Conservation (phyloP, 108 stramenopile genomes). For the Stephanodiscus triporus region DNA sequence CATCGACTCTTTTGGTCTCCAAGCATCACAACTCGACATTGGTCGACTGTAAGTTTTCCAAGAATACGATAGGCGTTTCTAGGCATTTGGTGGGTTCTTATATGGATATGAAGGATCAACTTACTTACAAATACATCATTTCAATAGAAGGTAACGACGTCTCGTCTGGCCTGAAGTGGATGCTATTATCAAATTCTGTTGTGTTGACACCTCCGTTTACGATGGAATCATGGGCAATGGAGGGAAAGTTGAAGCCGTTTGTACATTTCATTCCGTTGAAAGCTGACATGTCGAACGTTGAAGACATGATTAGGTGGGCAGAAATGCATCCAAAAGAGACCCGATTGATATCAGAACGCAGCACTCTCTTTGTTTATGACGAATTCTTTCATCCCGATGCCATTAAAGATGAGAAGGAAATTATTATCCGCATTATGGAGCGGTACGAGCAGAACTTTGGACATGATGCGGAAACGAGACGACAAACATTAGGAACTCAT, state of each 20-base stretch:
- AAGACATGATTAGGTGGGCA: constrained; percentile 60
- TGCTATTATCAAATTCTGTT: constrained; percentile 54
- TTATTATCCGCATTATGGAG: constrained; percentile 44
- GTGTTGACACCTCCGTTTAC: constrained; percentile 43
- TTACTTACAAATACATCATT: constrained; percentile 56
- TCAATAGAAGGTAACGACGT: constrained; percentile 58
- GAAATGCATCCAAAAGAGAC: constrained; percentile 40
- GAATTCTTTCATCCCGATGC: constrained; percentile 49
- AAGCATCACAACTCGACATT: constrained; percentile 59
- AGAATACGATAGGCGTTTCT: constrained; percentile 26
- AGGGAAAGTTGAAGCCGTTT: constrained; percentile 45
- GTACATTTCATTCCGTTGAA: constrained; percentile 54
- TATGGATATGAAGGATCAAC: constrained; percentile 36
- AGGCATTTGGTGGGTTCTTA: constrained; percentile 31
- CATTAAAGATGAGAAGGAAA: constrained; percentile 29
- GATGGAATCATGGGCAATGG: constrained; percentile 58
- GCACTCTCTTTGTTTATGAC: constrained; percentile 52
- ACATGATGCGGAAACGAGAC: neutral
- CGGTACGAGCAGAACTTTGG: constrained; percentile 50
- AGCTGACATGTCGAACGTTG: constrained; percentile 50
- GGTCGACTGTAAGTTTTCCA: constrained; percentile 70
- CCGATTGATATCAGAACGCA: constrained; percentile 47
- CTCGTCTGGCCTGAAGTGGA: constrained; percentile 54
- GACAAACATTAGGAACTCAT: neutral
- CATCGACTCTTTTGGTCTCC: constrained; percentile 55